Evolutionary conservation across 306 rosid species (phyloP).

Genomic region (Cucumis hystrix): DNA sequence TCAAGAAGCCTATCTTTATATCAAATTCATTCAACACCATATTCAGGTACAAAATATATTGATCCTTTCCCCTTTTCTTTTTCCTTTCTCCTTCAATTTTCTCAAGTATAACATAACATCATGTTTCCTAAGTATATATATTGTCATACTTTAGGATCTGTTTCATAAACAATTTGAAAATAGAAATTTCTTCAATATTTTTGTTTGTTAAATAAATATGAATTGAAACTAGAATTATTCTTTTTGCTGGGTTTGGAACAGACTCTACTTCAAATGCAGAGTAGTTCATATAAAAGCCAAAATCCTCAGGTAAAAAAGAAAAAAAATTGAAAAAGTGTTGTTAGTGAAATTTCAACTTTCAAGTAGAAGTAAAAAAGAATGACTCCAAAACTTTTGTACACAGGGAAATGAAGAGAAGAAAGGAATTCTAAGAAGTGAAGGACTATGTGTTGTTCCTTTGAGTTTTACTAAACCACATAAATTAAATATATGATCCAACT

Average conservation of each 20-base stretch:
- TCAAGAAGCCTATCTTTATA: slow-evolving; percentile 57
- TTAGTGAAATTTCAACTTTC: background rate
- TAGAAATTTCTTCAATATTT: too few relatives aligned
- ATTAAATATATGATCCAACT: too few relatives aligned
- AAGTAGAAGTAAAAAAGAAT: background rate
- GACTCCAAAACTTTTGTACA: background rate
- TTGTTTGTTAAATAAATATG: too few relatives aligned
- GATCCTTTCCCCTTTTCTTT: too few relatives aligned
- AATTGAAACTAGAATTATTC: background rate
- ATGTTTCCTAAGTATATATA: too few relatives aligned
- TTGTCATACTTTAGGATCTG: too few relatives aligned
- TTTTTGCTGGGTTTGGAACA: background rate
- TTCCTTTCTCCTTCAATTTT: too few relatives aligned
- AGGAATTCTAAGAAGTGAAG: slow-evolving; percentile 26
- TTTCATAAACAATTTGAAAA: too few relatives aligned
- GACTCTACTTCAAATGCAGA: slow-evolving; percentile 20
- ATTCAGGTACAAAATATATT: slow-evolving; percentile 19
- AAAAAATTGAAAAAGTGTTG: too few relatives aligned
- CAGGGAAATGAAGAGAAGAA: slow-evolving; percentile 18
- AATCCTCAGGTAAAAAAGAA: slow-evolving; percentile 16
- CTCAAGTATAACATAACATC: too few relatives aligned
- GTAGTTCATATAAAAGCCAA: slow-evolving; percentile 17
- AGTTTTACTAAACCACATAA: slow-evolving; percentile 7
- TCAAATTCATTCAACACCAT: slow-evolving; percentile 49
- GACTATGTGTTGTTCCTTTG: slow-evolving; percentile 34